These are phyloP conservation scores for Rhodotorula glutinis DNA, from an alignment of 1,284 basidiomycete genomes.

Conservation along the genomic window DNA sequence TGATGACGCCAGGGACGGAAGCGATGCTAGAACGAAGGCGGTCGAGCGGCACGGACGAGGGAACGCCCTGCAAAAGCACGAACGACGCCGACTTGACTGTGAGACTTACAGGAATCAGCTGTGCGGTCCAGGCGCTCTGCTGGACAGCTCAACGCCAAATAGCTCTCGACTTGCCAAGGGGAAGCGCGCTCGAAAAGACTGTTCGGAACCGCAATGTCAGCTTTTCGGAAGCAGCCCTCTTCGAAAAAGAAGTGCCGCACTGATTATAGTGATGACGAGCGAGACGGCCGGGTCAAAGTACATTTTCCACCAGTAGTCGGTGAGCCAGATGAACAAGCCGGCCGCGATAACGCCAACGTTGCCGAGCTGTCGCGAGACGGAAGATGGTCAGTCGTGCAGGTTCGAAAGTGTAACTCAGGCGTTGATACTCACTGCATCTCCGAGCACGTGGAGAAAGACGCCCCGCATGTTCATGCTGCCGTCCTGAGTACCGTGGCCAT, in stretches of 20 bases:
- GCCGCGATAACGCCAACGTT: slow-evolving; percentile 97
- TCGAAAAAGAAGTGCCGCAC: slow-evolving; percentile 1
- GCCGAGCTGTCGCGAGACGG: slow-evolving; percentile 57
- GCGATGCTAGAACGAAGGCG: slow-evolving; percentile 77
- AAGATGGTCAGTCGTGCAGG: neutral
- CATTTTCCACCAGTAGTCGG: slow-evolving; percentile 65
- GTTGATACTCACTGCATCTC: slow-evolving; percentile 66
- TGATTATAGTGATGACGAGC: slow-evolving; percentile 91
- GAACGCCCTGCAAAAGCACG: slow-evolving; percentile 96
- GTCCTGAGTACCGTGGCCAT: slow-evolving; percentile 25
- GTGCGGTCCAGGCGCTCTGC: too few species aligned
- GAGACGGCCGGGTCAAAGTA: slow-evolving; percentile 94
- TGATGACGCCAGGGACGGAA: slow-evolving; percentile 78
- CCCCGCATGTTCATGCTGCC: slow-evolving; percentile 91
- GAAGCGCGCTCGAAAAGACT: slow-evolving; percentile 87
- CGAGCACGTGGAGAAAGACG: slow-evolving; percentile 87
- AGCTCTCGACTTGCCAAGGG: slow-evolving; percentile 55
- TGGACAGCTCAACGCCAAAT: too few species aligned
- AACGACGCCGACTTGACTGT: slow-evolving; percentile 84
- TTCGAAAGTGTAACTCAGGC: too few species aligned
- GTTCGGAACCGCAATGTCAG: neutral
- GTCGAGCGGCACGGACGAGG: slow-evolving; percentile 81
- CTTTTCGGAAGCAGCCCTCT: too few species aligned
- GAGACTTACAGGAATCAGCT: too few species aligned
- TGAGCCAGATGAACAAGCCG: slow-evolving; percentile 87